Percentiles rank a stretch among this genome's conserved stretches.
Evolutionary conservation across 2,329 filamentous ascomycete species (phyloP).

Genomic region (Penicillium sclerotiorum): DNA sequence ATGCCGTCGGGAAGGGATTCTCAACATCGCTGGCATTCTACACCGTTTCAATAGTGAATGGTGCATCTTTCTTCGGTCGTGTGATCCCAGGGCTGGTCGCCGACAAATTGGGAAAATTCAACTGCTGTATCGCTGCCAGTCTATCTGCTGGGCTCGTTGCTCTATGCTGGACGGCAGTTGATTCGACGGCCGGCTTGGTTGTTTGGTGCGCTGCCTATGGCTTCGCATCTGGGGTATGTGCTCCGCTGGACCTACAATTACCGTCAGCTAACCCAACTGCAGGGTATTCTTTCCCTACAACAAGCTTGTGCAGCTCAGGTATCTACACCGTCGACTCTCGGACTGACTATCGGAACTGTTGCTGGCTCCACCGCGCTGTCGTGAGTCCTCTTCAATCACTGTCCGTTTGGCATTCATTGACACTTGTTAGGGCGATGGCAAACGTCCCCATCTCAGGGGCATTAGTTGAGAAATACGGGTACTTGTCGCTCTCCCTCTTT

Average conservation of each 20-base stretch:
- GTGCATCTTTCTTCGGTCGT: constrained; percentile 41
- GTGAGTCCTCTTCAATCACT: constrained; percentile 31
- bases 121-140: constrained; percentile 33
- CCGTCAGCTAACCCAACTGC: background rate
- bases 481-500: constrained; percentile 46
- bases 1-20: constrained; percentile 30
- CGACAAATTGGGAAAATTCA: constrained; percentile 38
- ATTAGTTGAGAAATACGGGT: constrained; percentile 43
- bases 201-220: constrained; percentile 51
- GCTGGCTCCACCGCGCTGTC: constrained; percentile 47
- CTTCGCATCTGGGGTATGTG: constrained; percentile 48
- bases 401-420: background rate
- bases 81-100: constrained; percentile 40
- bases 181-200: constrained; percentile 47
- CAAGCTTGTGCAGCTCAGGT: constrained; percentile 50
- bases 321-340: constrained; percentile 41
- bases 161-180: constrained; percentile 50
- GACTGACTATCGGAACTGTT: constrained; percentile 47
- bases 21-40: constrained; percentile 39
- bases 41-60: constrained; percentile 43
- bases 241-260: background rate
- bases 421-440: constrained; percentile 38
- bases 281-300: constrained; percentile 53
- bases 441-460: constrained; percentile 48
- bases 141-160: constrained; percentile 42